Conservation (phyloP, 1,284 basidiomycete species). For the Leccinum griseonigrum region DNA sequence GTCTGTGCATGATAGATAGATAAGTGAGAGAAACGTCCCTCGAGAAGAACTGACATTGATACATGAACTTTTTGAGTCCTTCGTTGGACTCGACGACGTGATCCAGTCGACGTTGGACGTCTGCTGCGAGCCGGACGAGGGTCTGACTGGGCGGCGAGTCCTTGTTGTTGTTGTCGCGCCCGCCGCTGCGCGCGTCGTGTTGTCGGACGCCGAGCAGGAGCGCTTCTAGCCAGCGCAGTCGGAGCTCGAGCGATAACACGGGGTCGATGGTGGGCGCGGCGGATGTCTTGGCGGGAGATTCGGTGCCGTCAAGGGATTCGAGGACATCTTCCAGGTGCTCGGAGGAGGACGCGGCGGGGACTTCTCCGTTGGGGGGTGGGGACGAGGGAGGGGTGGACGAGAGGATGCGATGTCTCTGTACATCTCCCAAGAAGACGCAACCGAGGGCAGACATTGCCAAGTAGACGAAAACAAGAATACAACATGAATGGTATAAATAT, state of each 20-base stretch:
- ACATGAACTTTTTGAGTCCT: slow-evolving; percentile 68
- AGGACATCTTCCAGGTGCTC: slow-evolving; percentile 20
- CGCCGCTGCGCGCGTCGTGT: slow-evolving; percentile 25
- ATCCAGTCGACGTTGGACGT: slow-evolving; percentile 56
- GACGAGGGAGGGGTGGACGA: slow-evolving; percentile 65
- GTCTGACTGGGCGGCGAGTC: slow-evolving; percentile 39
- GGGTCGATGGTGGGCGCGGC: slow-evolving; percentile 49
- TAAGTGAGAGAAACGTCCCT: too few relatives aligned
- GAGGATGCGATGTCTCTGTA: slow-evolving; percentile 57
- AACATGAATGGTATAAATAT: neutral
- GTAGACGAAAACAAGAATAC: slow-evolving; percentile 1
- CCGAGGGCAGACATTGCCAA: slow-evolving; percentile 55
- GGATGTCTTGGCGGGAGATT: slow-evolving; percentile 19
- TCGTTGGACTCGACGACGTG: slow-evolving; percentile 63
- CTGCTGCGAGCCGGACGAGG: slow-evolving; percentile 55
- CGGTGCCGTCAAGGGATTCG: slow-evolving; percentile 31
- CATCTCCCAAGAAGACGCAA: slow-evolving; percentile 74
- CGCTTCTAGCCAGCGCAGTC: slow-evolving; percentile 74
- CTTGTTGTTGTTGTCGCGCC: slow-evolving; percentile 27
- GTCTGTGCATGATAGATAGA: slow-evolving; percentile 35
- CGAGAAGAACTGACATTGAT: slow-evolving; percentile 48
- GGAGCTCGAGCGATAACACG: slow-evolving; percentile 63
- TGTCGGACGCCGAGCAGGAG: slow-evolving; percentile 64
- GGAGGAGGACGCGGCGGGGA: slow-evolving; percentile 16
- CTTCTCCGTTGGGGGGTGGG: slow-evolving; percentile 41